These are phyloP conservation scores for Saccharomycopsis amapae DNA, from an alignment of 805 yeast species.

Conservation along the genomic window DNA sequence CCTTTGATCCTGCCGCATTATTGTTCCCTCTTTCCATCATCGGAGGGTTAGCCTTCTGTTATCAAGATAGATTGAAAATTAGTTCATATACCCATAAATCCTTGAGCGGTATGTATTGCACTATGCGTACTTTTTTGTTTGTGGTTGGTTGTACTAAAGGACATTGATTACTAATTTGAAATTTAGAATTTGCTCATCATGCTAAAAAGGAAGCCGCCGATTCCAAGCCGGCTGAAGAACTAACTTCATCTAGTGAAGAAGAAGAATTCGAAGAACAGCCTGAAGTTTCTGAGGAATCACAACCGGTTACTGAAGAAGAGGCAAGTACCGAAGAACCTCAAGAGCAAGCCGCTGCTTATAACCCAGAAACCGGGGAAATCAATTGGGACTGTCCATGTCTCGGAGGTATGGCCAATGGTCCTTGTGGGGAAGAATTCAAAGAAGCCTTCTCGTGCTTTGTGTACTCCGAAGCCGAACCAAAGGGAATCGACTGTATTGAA, in stretches of 20 bases:
- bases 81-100: neutral
- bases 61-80: slow-evolving; percentile 9
- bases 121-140: no score
- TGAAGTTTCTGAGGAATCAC: neutral
- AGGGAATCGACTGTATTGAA: slow-evolving; percentile 91
- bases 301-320: slow-evolving; percentile 10
- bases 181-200: no score
- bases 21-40: slow-evolving; percentile 14
- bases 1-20: neutral
- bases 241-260: slow-evolving; percentile 1
- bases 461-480: slow-evolving; percentile 89
- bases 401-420: slow-evolving; percentile 95
- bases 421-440: slow-evolving; percentile 94
- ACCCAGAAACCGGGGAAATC: slow-evolving; percentile 94
- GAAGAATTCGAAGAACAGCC: slow-evolving; percentile 7
- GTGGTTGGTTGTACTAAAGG: no score
- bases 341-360: slow-evolving; percentile 20
- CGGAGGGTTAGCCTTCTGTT: slow-evolving; percentile 4
- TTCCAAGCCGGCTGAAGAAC: slow-evolving; percentile 1
- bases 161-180: no score
- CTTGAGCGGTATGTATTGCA: slow-evolving; percentile 1
- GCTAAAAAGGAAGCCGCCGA: no score
- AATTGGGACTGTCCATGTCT: slow-evolving; percentile 99
- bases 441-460: slow-evolving; percentile 94
- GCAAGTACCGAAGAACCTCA: neutral